phyloP scores from a whole-genome alignment of 163 green algal genomes.

The Chlamydomonas reinhardtii region DNA sequence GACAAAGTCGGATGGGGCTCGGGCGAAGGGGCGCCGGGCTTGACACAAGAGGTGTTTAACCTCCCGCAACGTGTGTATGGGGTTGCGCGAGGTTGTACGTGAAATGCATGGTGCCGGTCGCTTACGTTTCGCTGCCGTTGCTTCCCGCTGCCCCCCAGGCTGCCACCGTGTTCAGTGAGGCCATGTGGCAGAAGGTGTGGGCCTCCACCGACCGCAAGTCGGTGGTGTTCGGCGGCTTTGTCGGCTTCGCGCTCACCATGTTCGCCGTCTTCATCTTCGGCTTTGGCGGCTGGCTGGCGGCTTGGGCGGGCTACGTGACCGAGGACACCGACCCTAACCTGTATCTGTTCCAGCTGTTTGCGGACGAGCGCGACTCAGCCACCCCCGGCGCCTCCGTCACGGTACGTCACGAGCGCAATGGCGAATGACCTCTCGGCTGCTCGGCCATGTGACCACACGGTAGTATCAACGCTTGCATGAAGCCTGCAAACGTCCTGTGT shows the following conservation, averaged over 20 bases:
- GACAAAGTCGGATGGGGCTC: too few species aligned
- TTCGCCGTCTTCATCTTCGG: constrained; percentile 78
- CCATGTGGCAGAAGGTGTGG: constrained; percentile 75
- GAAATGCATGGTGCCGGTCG: too few species aligned
- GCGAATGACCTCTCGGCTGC: too few species aligned
- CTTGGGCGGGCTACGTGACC: constrained; percentile 37
- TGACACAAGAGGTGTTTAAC: too few species aligned
- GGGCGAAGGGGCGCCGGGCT: too few species aligned
- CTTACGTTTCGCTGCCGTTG: too few species aligned
- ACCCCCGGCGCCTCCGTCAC: background rate
- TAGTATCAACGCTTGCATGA: too few species aligned
- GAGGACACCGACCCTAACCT: constrained; percentile 74
- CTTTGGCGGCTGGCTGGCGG: constrained; percentile 69
- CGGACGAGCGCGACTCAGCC: background rate
- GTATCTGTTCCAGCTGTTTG: constrained; percentile 71
- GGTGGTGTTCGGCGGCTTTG: constrained; percentile 65
- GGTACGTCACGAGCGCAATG: too few species aligned
- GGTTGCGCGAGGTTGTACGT: too few species aligned
- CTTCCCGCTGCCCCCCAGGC: background rate
- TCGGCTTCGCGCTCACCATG: constrained; percentile 68
- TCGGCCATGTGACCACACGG: too few species aligned
- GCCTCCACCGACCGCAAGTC: constrained; percentile 48
- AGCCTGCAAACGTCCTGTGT: too few species aligned
- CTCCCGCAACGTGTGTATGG: too few species aligned
- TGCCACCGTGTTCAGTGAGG: constrained; percentile 74